A percentile compares a stretch with the other conserved stretches of the same genome.
Evolutionary conservation across 257 asterid species (phyloP).

Genomic region (Phtheirospermum japonicum): DNA sequence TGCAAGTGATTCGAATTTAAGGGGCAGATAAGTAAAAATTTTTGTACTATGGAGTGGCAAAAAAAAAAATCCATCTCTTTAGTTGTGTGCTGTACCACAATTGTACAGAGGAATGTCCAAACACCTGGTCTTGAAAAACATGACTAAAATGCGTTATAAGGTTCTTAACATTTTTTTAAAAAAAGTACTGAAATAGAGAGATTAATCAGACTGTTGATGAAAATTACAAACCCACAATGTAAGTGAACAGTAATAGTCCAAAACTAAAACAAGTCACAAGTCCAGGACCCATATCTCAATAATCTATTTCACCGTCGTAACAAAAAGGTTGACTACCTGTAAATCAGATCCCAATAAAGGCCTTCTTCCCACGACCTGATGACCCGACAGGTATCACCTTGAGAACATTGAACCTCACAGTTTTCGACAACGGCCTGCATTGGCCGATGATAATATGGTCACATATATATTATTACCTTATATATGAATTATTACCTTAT

Average conservation of each 20-base stretch:
- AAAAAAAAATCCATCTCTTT: too few species aligned
- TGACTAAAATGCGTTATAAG: too few species aligned
- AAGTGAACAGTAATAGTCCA: neutral
- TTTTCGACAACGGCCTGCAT: constrained; percentile 69
- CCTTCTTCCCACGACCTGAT: constrained; percentile 58
- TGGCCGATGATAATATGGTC: too few species aligned
- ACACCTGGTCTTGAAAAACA: too few species aligned
- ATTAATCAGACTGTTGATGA: neutral
- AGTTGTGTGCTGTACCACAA: too few species aligned
- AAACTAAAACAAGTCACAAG: neutral
- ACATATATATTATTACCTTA: too few species aligned
- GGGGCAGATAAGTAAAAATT: too few species aligned
- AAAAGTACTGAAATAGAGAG: neutral
- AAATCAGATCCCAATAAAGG: constrained; percentile 46
- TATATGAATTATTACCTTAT: too few species aligned
- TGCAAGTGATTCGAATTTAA: constrained; percentile 26
- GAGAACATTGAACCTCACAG: constrained; percentile 61
- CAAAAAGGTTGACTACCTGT: neutral
- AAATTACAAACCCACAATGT: neutral
- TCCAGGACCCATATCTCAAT: neutral
- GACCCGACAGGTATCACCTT: constrained; percentile 68
- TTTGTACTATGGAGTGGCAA: too few species aligned
- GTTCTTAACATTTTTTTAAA: too few species aligned
- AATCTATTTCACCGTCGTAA: neutral
- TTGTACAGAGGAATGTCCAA: too few species aligned